Percentiles rank a stretch among this genome's conserved stretches.
These are phyloP conservation scores for Phytophthora sp. DNA, from an alignment of 352 stramenopile species.

Conservation along the genomic window DNA sequence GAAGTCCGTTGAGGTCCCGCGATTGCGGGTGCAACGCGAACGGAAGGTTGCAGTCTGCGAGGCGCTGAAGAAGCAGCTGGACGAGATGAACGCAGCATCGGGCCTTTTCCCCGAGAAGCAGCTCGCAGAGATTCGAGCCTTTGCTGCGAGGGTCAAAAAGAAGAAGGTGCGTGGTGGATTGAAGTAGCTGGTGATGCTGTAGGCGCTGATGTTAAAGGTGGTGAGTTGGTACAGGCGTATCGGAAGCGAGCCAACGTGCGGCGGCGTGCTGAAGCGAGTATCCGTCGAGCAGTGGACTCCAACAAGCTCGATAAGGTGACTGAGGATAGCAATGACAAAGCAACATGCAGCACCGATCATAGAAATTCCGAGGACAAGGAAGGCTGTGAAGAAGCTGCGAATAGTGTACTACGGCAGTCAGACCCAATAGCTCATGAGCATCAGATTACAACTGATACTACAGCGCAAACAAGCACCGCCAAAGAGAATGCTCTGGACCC, in stretches of 20 bases:
- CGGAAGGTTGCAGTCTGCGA: constrained; percentile 29
- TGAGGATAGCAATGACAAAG: background rate
- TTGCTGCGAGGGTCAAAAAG: constrained; percentile 31
- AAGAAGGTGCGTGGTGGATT: constrained; percentile 29
- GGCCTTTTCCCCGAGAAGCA: constrained; percentile 24
- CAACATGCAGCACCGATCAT: background rate
- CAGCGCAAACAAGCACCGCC: background rate
- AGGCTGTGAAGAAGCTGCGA: no score
- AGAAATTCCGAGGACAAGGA: background rate
- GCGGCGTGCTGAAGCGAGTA: constrained; percentile 23
- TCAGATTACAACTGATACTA: no score
- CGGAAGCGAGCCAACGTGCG: constrained; percentile 31
- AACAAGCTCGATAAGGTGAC: background rate
- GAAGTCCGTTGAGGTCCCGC: constrained; percentile 3
- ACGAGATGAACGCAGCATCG: constrained; percentile 23
- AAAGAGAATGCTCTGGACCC: constrained; percentile 24
- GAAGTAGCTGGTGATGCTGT: background rate
- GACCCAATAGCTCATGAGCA: no score
- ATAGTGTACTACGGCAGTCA: no score
- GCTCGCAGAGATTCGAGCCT: constrained; percentile 19
- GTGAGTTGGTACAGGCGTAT: constrained; percentile 24
- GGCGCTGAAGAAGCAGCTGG: constrained; percentile 33
- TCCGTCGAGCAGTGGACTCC: constrained; percentile 13
- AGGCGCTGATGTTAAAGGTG: background rate
- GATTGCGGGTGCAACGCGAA: constrained; percentile 21